Conservation (phyloP, 1,139 yeast genomes). For the Scheffersomyces quercinus region DNA sequence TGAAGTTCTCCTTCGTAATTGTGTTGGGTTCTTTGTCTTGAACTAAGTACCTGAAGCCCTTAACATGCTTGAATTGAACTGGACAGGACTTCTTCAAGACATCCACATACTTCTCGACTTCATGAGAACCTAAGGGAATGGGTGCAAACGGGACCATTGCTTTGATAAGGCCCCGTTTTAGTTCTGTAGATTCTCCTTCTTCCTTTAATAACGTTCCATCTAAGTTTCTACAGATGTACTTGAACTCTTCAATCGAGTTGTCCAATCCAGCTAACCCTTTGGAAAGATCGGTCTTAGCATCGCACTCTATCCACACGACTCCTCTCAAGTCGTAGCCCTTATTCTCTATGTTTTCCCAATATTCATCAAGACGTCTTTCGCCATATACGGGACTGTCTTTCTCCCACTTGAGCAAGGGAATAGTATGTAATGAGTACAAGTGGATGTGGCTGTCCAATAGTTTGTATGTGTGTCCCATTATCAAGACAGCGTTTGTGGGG, state of each 20-base stretch:
- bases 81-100: neutral
- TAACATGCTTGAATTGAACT: constrained; percentile 10
- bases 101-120: constrained; percentile 1
- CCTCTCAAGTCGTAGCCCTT: neutral
- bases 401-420: neutral
- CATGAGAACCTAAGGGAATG: constrained; percentile 1
- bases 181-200: neutral
- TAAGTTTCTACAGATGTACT: neutral
- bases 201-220: neutral
- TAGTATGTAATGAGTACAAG: neutral
- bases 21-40: constrained; percentile 40
- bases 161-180: neutral
- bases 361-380: neutral
- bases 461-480: neutral
- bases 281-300: neutral
- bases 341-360: neutral
- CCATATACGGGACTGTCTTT: neutral
- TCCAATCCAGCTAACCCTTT: neutral
- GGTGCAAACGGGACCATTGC: constrained; percentile 6
- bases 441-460: neutral
- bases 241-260: neutral
- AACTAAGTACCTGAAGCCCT: constrained; percentile 41
- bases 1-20: constrained; percentile 24
- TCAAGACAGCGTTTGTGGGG: no score
- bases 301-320: neutral